A percentile compares a stretch with the other conserved stretches of the same genome.
phyloP scores from a whole-genome alignment of 331 rosid genomes.

The Quercus phellos region DNA sequence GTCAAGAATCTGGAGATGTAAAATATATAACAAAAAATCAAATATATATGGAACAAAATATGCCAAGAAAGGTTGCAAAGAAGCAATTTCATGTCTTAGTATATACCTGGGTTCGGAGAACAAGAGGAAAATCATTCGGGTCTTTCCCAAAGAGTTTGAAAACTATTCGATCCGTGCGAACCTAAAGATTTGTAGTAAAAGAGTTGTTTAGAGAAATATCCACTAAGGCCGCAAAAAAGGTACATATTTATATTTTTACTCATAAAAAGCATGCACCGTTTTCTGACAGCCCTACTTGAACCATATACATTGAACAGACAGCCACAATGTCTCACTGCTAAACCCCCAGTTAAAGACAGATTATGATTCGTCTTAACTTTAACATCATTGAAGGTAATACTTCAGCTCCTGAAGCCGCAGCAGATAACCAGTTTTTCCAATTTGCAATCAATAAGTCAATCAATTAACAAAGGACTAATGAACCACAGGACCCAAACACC shows the following conservation, averaged over 20 bases:
- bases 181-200: conserved; percentile 39
- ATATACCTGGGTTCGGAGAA: conserved; percentile 72
- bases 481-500: neutral
- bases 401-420: neutral
- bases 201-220: conserved; percentile 3
- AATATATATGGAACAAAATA: conserved; percentile 11
- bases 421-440: neutral
- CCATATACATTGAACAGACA: neutral
- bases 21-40: conserved; percentile 17
- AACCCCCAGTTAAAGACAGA: neutral
- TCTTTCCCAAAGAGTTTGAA: conserved; percentile 93
- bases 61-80: neutral
- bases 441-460: neutral
- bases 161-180: conserved; percentile 82
- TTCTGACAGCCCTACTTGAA: neutral
- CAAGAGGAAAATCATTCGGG: conserved; percentile 66
- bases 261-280: neutral
- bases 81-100: conserved; percentile 12
- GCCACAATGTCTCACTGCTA: neutral
- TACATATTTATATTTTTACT: neutral
- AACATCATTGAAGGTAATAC: neutral
- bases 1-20: conserved; percentile 44
- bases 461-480: neutral
- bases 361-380: neutral
- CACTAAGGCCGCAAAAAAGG: neutral